Base-by-base conservation (phyloP, 106 monocot genomes). In the Dendrobium catenatum region DNA sequence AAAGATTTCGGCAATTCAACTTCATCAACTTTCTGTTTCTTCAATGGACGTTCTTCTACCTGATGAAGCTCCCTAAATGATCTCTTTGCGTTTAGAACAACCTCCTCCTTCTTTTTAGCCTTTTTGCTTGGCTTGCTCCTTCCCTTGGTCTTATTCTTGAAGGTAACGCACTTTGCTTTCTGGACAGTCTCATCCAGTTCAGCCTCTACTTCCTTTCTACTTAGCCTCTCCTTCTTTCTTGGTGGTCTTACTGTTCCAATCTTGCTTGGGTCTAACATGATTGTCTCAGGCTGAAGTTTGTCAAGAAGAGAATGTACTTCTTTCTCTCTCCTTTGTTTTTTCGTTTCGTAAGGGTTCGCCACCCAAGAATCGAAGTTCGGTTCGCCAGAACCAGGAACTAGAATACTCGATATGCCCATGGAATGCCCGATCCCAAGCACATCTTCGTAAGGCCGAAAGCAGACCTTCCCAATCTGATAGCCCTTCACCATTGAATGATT, bases 61-160 rank as follows among this genome's bases (percentile, higher is more conserved):
- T 74, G 55, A 55, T 85, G 85, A 46, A 85, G 85, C 77, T 93
- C 94, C 78, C 85, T 41, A 84, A 94, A 91, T 0, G 77, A 55
- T 80, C 88, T 92, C 85, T 98, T 98, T 0, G 88, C 93, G 56
- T 79, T 94, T n/a, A 85, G 81, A 75, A 93, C 88, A 26, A 78
- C 86, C 24, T 98, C 94, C 79, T 94, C 82, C 78, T 93, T 93
- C 77, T 89, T 94, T 84, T 84, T 91, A 0, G 89, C 83, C 79
- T 27, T 80, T 81, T 88, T 98, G 81, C 97, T 98, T 0, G 97
- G 89, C 84, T 98, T 94, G 86, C 70, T 98, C 84, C 94, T 95
- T 37, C 97, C 97, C 80, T 98, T 98, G 1, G 94, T 94, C 80
- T 98, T 98, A 9, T 95, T 92, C 88, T 93, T 98, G n/a, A 87